Evolutionary conservation across 331 rosid species (phyloP), one percentile per base, ranked within the genome.

Genomic region (Acacia pycnantha): DNA sequence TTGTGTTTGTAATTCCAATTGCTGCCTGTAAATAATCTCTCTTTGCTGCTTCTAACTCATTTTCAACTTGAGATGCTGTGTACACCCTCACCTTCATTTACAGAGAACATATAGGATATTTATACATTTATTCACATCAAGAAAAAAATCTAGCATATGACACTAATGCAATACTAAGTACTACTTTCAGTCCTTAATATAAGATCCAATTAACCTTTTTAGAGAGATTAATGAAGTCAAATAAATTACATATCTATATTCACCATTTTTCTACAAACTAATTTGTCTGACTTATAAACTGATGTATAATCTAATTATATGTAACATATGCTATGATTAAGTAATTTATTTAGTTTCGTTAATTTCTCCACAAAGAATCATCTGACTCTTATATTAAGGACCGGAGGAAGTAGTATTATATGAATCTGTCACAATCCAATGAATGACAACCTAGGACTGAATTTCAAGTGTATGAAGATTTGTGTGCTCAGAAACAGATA

Each of bases 21-120:
- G 97, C 84, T 79, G 99, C 99, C 69, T 91, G 92, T 85, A 95
- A 83, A 79, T 95, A 95, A 18, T 95, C 98, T 82, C 88, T 93
- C 82, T 95, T 95, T 44, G 97, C 95, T 46, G 90, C 87, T 87
- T 92, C 97, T 81, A 95, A 88, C 82, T 95, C 99, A 12, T 93
- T 91, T 61, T 95, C 97, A 58, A 95, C 92, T 82, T 84, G 69
- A 74, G 87, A 77, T 83, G 98, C 94, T 40, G 97, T 83, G 83
- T 93, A 95, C 72, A 95, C 92, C 81, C 95, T 95, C 86, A 93
- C 97, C 99, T 95, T 85, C 82, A 87, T 70, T 70, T 31, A 68
- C 46, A 68, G 29, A 10, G 21, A 44, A 21, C n/a, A 8, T 18
- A n/a, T 0, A 51, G 2, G 15, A 24, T 35, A 59, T 59, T 59